These are phyloP conservation scores for Fusarium sororula DNA, from an alignment of 2,329 filamentous ascomycete genomes.

Conservation along the genomic window DNA sequence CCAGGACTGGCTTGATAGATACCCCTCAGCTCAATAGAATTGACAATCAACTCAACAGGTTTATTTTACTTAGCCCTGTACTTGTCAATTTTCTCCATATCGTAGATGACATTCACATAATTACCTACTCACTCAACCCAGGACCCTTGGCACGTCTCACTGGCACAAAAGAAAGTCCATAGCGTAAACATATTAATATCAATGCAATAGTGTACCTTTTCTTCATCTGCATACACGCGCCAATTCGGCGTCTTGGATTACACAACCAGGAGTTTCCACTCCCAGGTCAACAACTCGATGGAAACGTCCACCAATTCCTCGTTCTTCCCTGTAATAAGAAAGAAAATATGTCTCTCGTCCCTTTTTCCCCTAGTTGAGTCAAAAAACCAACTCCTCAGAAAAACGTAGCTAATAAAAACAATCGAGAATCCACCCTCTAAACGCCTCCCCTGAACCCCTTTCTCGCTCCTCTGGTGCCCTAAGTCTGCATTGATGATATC, in stretches of 20 bases:
- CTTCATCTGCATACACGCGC: conserved; percentile 34
- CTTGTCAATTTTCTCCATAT: not conserved
- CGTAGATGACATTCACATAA: not conserved
- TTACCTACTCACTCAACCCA: not conserved
- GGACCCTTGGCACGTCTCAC: not conserved
- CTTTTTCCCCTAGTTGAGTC: conserved; percentile 30
- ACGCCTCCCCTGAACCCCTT: conserved; percentile 33
- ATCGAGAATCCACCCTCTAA: conserved; percentile 39
- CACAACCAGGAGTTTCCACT: conserved; percentile 27
- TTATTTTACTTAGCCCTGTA: not conserved
- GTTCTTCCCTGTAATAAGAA: conserved; percentile 17
- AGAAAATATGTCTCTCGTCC: conserved; percentile 10
- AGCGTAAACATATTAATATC: conserved; percentile 5
- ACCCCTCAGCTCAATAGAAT: conserved; percentile 41
- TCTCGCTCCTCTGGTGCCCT: conserved; percentile 5
- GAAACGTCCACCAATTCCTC: not conserved
- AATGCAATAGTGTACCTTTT: conserved; percentile 15
- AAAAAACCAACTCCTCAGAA: conserved; percentile 32
- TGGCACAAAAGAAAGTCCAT: not conserved
- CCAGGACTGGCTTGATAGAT: conserved; percentile 29
- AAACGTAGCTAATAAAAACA: conserved; percentile 31
- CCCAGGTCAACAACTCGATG: conserved; percentile 14
- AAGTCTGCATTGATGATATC: not conserved
- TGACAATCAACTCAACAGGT: conserved; percentile 11
- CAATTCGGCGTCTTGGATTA: conserved; percentile 31